Base-by-base conservation (phyloP, 331 rosid species). In the Arachis monticola region DNA sequence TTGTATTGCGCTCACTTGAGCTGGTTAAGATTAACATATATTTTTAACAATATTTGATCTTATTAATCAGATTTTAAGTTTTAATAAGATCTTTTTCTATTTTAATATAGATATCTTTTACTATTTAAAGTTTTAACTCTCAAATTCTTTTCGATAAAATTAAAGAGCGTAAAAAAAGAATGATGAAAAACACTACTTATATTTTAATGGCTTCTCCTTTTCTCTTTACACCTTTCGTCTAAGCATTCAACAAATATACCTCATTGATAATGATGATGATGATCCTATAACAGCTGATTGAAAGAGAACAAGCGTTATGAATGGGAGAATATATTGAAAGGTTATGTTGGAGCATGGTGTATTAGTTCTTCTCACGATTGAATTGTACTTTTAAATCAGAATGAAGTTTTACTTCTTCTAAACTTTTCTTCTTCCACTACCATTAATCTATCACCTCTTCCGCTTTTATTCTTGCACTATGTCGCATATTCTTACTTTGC, bases 281-380 rank as follows among this genome's bases (percentile, higher is more conserved):
- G 30, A 40, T 38, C n/a, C 63, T 40, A 0, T 6, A 58, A 11
- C 38, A 0, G 1, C 2, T 8, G 17, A 47, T 35, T 57, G 67
- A 31, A 9, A 2, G 64, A 69, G 5, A 46, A 69, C 7, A 69
- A 62, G 14, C 10, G 5, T 8, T 69, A 75, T 57, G 65, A 60
- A 44, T 9, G 57, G 48, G 46, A 45, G 38, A 53, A 69, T 58
- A 55, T 55, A 59, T 44, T 75, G 10, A 13, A 45, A 4, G 62
- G 47, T 17, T 13, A 51, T 22, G 41, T 13, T 27, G 83, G 14
- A 41, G 30, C 59, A 6, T 57, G 70, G 53, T 82, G 77, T 30
- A 60, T 82, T 13, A 83, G 80, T 10, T 82, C 80, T 30, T 82
- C 86, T 7, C 68, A 10, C n/a, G 74, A 57, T 0, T 73, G 69